A percentile compares a stretch with the other conserved stretches of the same genome.
Evolutionary conservation across 257 asterid species (phyloP).

Genomic region (Ophiorrhiza pumila): DNA sequence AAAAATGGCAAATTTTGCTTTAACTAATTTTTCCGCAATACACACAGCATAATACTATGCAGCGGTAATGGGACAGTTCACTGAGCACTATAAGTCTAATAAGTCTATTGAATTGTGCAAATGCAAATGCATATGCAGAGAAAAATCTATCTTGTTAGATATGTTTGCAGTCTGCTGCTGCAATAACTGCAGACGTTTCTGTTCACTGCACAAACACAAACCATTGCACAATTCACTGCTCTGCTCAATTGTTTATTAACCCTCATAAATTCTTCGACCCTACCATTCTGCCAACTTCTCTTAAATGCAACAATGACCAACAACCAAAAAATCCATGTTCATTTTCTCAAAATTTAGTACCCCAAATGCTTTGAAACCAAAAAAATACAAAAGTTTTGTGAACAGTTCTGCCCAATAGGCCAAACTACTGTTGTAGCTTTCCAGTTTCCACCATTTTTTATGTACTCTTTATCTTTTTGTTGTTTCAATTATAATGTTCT

Average conservation of each 20-base stretch:
- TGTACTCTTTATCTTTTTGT: background rate
- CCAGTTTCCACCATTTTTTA: background rate
- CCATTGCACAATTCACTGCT: background rate
- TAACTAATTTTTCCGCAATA: background rate
- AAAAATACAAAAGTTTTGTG: conserved; percentile 2
- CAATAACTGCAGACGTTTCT: background rate
- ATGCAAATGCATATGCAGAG: background rate
- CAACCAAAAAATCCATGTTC: too few relatives aligned
- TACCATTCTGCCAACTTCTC: background rate
- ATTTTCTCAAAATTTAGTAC: too few relatives aligned
- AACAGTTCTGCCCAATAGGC: background rate
- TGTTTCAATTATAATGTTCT: background rate
- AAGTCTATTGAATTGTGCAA: conserved; percentile 1
- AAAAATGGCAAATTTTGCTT: background rate
- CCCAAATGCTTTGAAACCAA: too few relatives aligned
- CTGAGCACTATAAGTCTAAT: background rate
- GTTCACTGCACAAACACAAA: background rate
- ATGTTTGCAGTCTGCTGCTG: conserved; percentile 10
- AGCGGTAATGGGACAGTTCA: conserved; percentile 11
- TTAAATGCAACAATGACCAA: background rate
- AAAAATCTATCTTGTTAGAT: conserved; percentile 2
- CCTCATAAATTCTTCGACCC: background rate
- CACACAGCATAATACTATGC: too few relatives aligned
- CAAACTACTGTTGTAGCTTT: background rate
- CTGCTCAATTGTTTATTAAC: background rate